Base-by-base conservation (phyloP, 1,139 yeast genomes). In the Geotrichum reessii region DNA sequence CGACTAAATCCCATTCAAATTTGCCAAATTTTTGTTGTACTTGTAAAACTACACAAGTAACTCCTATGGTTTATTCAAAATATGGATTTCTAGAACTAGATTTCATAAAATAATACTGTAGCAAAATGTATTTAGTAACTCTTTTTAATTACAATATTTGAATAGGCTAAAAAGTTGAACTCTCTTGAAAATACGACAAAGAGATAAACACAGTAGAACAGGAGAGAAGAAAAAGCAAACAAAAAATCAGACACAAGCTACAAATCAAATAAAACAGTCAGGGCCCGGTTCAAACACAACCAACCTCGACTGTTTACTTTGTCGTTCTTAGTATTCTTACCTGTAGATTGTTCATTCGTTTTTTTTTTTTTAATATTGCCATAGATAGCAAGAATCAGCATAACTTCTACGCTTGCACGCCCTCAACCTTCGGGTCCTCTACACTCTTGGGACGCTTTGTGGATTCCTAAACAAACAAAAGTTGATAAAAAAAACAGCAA, bases 381-480 rank as follows among this genome's bases (percentile, higher is more conserved):
- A n/a, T 24, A 19, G 4, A 12, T 9, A 27, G 11, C 9, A n/a
- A 47, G 25, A 22, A 24, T 17, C 9, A 28, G n/a, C 21, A 28
- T 4, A 21, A 7, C 37, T 8, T 21, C 22, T 51, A 51, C 31
- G 27, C 53, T 40, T 51, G 27, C 3, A 51, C 61, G 37, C 48
- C 57, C 25, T 58, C 54, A 14, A 22, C 53, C n/a, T 54, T 49
- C 12, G 52, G 21, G 17, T 17, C 58, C 7, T 48, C 58, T 6
- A 54, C 25, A 53, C 54, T 47, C 28, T 50, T 57, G 14, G 57
- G 53, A 31, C 59, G 49, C 46, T 51, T 57, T 19, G 52, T 33
- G 12, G 40, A 37, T 40, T 33, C 27, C 22, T 14, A 31, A 14
- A 19, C 31, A 19, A 24, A 9, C 24, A 40, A 42, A 22, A 22